These are phyloP conservation scores for Chlamydomonas incerta DNA, from an alignment of 139 green algal genomes.

Conservation along the genomic window DNA sequence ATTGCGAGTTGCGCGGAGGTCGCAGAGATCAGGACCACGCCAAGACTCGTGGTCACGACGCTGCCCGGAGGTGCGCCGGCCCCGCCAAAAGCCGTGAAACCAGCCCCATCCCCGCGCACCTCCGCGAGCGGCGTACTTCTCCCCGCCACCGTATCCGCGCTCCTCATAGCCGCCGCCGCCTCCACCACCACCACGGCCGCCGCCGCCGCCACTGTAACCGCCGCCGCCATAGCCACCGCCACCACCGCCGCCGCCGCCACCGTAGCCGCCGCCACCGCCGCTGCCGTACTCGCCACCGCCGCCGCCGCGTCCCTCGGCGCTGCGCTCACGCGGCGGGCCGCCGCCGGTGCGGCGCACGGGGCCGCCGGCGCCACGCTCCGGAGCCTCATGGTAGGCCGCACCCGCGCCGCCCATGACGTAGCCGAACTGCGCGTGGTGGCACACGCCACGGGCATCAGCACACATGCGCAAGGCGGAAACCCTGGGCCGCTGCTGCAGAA, in stretches of 20 bases:
- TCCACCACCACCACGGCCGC: background rate
- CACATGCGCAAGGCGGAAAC: too few species aligned
- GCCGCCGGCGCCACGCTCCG: conserved; percentile 26
- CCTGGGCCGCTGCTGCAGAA: too few species aligned
- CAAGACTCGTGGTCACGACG: too few species aligned
- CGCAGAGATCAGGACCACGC: too few species aligned
- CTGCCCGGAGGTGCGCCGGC: too few species aligned
- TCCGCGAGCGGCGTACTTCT: background rate
- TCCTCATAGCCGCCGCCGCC: conserved; percentile 19
- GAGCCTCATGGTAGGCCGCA: conserved; percentile 6
- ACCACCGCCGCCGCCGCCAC: background rate
- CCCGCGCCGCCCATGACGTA: conserved; percentile 18
- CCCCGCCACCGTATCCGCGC: background rate
- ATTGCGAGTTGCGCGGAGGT: too few species aligned
- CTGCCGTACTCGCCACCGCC: background rate
- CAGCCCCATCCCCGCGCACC: too few species aligned
- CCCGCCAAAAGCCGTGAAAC: too few species aligned
- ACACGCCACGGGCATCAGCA: background rate
- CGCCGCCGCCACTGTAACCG: conserved; percentile 13
- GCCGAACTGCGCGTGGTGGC: background rate
- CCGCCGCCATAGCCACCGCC: conserved; percentile 14
- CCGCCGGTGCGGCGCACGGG: conserved; percentile 35
- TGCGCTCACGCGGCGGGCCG: background rate
- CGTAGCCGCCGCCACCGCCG: background rate
- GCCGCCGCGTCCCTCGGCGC: conserved; percentile 5